These are phyloP conservation scores for Annulohypoxylon truncatum DNA, from an alignment of 2,329 filamentous ascomycete genomes.

Conservation along the genomic window DNA sequence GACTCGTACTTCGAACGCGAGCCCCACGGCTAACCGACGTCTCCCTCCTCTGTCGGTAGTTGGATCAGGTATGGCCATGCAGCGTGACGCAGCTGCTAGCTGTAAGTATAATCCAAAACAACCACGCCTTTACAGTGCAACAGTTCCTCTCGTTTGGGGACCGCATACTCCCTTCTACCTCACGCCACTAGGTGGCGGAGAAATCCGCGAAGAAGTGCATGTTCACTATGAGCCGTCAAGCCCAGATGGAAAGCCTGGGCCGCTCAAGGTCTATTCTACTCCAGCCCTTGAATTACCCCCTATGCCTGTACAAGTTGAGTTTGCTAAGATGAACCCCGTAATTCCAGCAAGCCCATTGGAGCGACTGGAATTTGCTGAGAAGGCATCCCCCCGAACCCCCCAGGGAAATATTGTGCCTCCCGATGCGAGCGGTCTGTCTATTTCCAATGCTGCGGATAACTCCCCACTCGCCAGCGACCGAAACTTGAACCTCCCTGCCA, in stretches of 20 bases:
- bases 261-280: constrained; percentile 45
- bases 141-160: constrained; percentile 50
- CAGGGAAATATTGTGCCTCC: constrained; percentile 78
- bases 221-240: constrained; percentile 50
- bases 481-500: constrained; percentile 72
- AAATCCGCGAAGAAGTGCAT: constrained; percentile 42
- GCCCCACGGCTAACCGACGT: constrained; percentile 61
- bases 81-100: constrained; percentile 43
- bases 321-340: constrained; percentile 64
- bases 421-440: constrained; percentile 85
- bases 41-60: constrained; percentile 57
- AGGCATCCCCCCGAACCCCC: constrained; percentile 78
- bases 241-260: constrained; percentile 52
- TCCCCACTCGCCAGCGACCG: constrained; percentile 51
- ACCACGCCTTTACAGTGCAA: constrained; percentile 45
- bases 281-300: constrained; percentile 47
- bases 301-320: constrained; percentile 55
- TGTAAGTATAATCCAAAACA: constrained; percentile 58
- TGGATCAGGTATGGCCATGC: constrained; percentile 42
- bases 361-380: constrained; percentile 62
- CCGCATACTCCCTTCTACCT: constrained; percentile 50
- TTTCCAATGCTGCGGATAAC: constrained; percentile 69
- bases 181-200: constrained; percentile 54
- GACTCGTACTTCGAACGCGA: constrained; percentile 56
- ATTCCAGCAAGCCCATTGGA: constrained; percentile 72